A percentile compares a stretch with the other conserved stretches of the same genome.
These are phyloP conservation scores for Zarea fungicola DNA, from an alignment of 2,329 filamentous ascomycete genomes.

Conservation along the genomic window DNA sequence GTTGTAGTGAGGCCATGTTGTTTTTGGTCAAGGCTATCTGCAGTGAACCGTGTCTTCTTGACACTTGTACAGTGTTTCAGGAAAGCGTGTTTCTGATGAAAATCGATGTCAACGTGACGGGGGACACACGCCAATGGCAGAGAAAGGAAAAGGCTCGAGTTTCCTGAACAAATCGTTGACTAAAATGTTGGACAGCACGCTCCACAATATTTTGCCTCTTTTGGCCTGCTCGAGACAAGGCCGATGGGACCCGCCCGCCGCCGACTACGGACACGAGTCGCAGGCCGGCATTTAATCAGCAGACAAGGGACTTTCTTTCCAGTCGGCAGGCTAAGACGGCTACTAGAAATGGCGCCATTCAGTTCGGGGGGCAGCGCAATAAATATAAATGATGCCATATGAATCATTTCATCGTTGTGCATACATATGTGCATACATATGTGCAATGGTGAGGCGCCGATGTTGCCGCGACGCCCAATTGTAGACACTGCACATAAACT, in stretches of 20 bases:
- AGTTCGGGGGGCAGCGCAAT: background rate
- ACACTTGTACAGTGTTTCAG: background rate
- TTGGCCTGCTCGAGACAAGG: background rate
- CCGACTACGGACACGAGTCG: conserved; percentile 8
- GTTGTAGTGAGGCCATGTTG: conserved; percentile 37
- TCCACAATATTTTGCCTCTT: conserved; percentile 8
- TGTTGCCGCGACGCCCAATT: too few species aligned
- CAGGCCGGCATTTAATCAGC: conserved; percentile 9
- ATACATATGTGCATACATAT: too few species aligned
- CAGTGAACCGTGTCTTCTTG: background rate
- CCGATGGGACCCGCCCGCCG: conserved; percentile 13
- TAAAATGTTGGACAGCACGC: conserved; percentile 11
- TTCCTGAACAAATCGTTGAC: conserved; percentile 12
- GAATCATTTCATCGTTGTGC: background rate
- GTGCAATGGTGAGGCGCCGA: too few species aligned
- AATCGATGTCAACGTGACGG: background rate
- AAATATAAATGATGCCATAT: background rate
- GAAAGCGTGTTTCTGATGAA: background rate
- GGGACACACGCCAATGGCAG: background rate
- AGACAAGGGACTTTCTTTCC: too few species aligned
- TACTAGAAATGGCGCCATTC: background rate
- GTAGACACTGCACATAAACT: background rate
- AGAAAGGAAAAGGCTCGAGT: conserved; percentile 8
- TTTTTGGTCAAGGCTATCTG: background rate
- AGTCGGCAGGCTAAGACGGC: background rate